Evolutionary conservation across 2,329 filamentous ascomycete genomes (phyloP).

Genomic region (Golovinomyces cichoracearum): DNA sequence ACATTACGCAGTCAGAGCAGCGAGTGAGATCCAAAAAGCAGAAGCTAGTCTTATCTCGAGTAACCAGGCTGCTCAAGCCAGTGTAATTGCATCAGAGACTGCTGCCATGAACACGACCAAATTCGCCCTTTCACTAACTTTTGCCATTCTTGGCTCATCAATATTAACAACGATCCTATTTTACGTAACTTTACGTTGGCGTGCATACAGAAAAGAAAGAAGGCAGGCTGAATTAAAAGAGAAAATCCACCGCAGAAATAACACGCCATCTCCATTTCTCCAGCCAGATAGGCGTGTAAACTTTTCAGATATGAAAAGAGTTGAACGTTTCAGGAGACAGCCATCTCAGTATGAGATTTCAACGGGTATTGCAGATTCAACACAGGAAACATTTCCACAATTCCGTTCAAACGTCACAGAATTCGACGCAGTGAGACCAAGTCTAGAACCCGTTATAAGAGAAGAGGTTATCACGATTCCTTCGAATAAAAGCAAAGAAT

Average conservation of each 20-base stretch:
- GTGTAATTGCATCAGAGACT: slow-evolving; percentile 2
- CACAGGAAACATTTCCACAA: no score
- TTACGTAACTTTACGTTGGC: slow-evolving; percentile 4
- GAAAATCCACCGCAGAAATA: slow-evolving; percentile 2
- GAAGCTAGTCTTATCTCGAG: slow-evolving; percentile 3
- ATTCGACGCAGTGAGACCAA: no score
- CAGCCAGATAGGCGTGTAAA: no score
- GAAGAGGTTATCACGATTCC: no score
- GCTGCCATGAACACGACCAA: slow-evolving; percentile 4
- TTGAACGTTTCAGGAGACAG: no score
- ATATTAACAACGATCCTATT: slow-evolving; percentile 5
- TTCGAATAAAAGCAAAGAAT: no score
- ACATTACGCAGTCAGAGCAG: slow-evolving; percentile 4
- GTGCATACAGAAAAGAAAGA: slow-evolving; percentile 1
- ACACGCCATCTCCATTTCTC: not conserved
- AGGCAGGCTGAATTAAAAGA: slow-evolving; percentile 4
- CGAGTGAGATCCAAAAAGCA: slow-evolving; percentile 4
- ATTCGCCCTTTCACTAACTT: slow-evolving; percentile 7
- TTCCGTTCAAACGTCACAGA: no score
- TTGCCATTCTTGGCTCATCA: slow-evolving; percentile 9
- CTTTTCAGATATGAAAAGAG: no score
- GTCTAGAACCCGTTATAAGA: no score
- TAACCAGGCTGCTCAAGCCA: slow-evolving; percentile 3
- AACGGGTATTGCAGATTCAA: no score
- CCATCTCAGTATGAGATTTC: no score